A percentile compares a stretch with the other conserved stretches of the same genome.
These are phyloP conservation scores for Cicer yamashitae DNA, from an alignment of 306 rosid genomes.

Conservation along the genomic window DNA sequence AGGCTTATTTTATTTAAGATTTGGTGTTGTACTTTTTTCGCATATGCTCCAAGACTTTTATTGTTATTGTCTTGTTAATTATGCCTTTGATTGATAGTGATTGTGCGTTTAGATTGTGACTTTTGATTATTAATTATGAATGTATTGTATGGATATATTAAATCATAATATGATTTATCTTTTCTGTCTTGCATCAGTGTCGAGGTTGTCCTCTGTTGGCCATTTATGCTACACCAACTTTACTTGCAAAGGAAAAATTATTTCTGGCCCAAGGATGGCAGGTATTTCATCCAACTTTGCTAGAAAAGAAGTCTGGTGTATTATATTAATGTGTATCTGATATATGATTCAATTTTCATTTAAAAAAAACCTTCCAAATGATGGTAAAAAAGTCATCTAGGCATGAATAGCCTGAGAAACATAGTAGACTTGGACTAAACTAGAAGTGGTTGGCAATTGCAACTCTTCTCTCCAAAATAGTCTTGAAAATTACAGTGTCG, in stretches of 20 bases:
- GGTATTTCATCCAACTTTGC: conserved; percentile 53
- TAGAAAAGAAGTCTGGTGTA: conserved; percentile 20
- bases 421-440: conserved; percentile 8
- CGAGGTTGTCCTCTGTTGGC: conserved; percentile 83
- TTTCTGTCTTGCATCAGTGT: conserved; percentile 55
- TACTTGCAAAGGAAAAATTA: conserved; percentile 75
- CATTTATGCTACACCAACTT: conserved; percentile 76
- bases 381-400: conserved; percentile 34
- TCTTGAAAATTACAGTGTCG: conserved; percentile 10
- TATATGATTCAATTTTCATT: conserved; percentile 27
- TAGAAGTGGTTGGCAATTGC: conserved; percentile 19
- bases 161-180: conserved; percentile 26
- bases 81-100: background rate
- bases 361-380: conserved; percentile 18
- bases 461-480: conserved; percentile 19
- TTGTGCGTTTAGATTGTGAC: background rate
- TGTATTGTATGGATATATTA: conserved; percentile 2
- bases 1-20: conserved; percentile 3
- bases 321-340: conserved; percentile 20
- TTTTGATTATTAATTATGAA: background rate
- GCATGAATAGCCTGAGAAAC: conserved; percentile 24
- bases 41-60: background rate
- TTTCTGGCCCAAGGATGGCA: conserved; percentile 93
- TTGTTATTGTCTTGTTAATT: background rate
- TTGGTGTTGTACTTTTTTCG: conserved; percentile 13